A percentile compares a stretch with the other conserved stretches of the same genome.
Conservation (phyloP, 805 yeast species). For the Monosporozyma siamensis region DNA sequence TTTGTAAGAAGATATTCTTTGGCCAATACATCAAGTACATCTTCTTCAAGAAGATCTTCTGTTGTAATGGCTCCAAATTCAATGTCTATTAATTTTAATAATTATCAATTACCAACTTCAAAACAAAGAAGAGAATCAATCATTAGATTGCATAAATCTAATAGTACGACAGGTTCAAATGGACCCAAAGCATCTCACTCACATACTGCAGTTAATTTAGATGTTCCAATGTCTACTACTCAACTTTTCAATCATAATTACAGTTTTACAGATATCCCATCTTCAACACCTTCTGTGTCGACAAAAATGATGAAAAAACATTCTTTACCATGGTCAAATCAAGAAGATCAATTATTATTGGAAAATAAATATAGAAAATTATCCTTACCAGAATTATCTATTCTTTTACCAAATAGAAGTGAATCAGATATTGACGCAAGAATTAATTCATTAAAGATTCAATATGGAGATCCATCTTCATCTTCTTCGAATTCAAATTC, state of each 20-base stretch:
- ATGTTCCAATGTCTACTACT: neutral
- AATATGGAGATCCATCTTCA: neutral
- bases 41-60: slow-evolving; percentile 25
- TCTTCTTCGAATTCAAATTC: slow-evolving; percentile 1
- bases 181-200: neutral
- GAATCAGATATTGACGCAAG: slow-evolving; percentile 66
- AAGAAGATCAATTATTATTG: slow-evolving; percentile 62
- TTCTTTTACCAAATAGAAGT: slow-evolving; percentile 61
- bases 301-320: neutral
- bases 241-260: slow-evolving; percentile 3
- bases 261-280: slow-evolving; percentile 17
- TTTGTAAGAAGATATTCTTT: slow-evolving; percentile 28
- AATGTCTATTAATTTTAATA: slow-evolving; percentile 9
- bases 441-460: slow-evolving; percentile 34
- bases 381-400: slow-evolving; percentile 61
- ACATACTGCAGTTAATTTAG: neutral
- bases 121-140: slow-evolving; percentile 21
- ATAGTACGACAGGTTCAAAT: neutral
- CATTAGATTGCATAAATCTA: slow-evolving; percentile 5
- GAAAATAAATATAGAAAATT: slow-evolving; percentile 49
- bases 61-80: slow-evolving; percentile 21
- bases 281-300: neutral
- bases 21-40: slow-evolving; percentile 15
- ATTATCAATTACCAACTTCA: neutral
- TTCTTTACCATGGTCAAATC: slow-evolving; percentile 36